Evolutionary conservation across 441 rosid genomes (phyloP).

Genomic region (Populus hybrid): DNA sequence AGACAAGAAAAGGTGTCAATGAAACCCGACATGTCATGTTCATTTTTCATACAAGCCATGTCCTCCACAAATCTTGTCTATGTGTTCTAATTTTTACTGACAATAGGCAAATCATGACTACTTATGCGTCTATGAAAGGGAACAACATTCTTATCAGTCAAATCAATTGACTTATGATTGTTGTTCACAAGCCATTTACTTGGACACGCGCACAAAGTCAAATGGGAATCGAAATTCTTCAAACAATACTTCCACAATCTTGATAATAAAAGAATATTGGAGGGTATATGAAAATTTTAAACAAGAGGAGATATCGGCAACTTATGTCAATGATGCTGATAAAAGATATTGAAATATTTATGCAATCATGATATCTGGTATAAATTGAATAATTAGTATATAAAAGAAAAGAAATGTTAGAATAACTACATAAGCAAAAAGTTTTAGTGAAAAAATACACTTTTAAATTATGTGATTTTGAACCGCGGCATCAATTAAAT

Average conservation of each 20-base stretch:
- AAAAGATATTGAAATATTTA: no score
- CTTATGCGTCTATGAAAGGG: constrained; percentile 6
- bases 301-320: no score
- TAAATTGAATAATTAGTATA: no score
- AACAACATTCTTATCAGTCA: constrained; percentile 3
- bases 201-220: not conserved
- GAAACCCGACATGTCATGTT: not conserved
- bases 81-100: constrained; percentile 9
- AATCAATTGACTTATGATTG: not conserved
- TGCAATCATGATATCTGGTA: no score
- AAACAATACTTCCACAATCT: constrained; percentile 1
- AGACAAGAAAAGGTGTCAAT: not conserved
- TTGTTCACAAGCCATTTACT: not conserved
- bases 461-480: no score
- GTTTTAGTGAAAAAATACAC: no score
- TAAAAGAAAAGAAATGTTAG: no score
- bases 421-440: no score
- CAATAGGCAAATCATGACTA: not conserved
- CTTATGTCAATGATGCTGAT: no score
- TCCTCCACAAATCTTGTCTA: constrained; percentile 3
- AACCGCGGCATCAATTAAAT: no score
- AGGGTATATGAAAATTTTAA: not conserved
- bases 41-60: not conserved
- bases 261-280: not conserved
- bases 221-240: not conserved